phyloP scores from a whole-genome alignment of 1,284 basidiomycete genomes.

The Pseudozyma sp. region DNA sequence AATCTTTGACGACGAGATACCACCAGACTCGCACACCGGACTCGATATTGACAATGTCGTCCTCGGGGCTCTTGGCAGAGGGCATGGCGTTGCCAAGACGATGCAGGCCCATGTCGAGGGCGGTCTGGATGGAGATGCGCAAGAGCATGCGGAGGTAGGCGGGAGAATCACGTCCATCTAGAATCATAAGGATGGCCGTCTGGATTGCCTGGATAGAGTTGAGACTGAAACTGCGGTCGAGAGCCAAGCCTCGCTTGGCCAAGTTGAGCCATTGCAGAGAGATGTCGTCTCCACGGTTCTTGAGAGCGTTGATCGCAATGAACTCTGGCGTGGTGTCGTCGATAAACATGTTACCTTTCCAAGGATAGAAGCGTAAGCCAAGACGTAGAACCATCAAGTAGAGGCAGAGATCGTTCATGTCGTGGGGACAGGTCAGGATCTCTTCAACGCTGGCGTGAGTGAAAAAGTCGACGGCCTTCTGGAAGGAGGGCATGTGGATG shows the following conservation, averaged over 20 bases:
- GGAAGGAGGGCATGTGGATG: slow-evolving; percentile 46
- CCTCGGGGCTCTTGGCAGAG: slow-evolving; percentile 13
- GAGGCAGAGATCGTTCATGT: slow-evolving; percentile 47
- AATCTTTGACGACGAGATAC: slow-evolving; percentile 57
- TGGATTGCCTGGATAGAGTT: slow-evolving; percentile 52
- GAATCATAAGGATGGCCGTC: slow-evolving; percentile 50
- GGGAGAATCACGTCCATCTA: slow-evolving; percentile 50
- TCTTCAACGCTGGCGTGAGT: slow-evolving; percentile 34
- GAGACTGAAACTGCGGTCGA: slow-evolving; percentile 42
- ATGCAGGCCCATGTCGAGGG: slow-evolving; percentile 57
- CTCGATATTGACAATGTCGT: slow-evolving; percentile 49
- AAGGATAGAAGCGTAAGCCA: slow-evolving; percentile 59
- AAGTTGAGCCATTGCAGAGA: slow-evolving; percentile 47
- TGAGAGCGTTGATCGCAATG: slow-evolving; percentile 45
- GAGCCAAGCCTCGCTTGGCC: slow-evolving; percentile 40
- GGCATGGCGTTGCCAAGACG: slow-evolving; percentile 51
- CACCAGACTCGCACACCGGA: slow-evolving; percentile 58
- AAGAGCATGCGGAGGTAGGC: slow-evolving; percentile 45
- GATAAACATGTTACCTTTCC: slow-evolving; percentile 29
- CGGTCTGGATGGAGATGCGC: slow-evolving; percentile 54
- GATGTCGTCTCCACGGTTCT: slow-evolving; percentile 46
- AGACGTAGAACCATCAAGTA: slow-evolving; percentile 55
- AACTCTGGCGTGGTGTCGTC: slow-evolving; percentile 40
- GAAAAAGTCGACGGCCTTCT: slow-evolving; percentile 46
- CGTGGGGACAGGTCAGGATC: slow-evolving; percentile 30